Percentiles rank a stretch among this genome's conserved stretches.
Conservation (phyloP, 768 basidiomycete species). For the Amyloporia xantha region DNA sequence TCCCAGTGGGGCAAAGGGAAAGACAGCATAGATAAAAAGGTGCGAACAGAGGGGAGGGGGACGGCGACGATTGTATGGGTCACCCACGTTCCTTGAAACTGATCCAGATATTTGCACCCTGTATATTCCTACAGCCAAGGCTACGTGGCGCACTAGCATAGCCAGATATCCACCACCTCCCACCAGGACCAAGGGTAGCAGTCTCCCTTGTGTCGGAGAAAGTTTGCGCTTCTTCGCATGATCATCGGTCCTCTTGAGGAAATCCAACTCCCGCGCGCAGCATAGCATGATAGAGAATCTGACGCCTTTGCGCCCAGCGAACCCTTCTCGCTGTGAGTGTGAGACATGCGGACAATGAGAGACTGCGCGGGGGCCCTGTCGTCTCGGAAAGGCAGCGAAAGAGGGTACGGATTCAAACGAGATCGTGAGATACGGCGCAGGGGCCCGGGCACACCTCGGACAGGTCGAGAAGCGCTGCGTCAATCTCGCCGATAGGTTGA, state of each 20-base stretch:
- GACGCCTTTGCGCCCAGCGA: background rate
- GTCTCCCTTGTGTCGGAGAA: background rate
- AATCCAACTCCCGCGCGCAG: background rate
- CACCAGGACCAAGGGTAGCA: background rate
- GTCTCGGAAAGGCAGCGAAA: conserved; percentile 3
- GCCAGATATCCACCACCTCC: too few species aligned
- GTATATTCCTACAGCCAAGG: too few species aligned
- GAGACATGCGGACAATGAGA: background rate
- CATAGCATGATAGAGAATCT: background rate
- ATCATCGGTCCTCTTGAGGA: background rate
- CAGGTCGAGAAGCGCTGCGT: background rate
- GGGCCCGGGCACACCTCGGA: background rate
- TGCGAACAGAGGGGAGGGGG: too few species aligned
- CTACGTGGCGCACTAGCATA: too few species aligned
- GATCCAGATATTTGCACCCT: too few species aligned
- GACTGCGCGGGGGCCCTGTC: background rate
- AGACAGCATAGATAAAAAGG: too few species aligned
- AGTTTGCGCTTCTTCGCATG: background rate
- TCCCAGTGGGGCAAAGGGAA: too few species aligned
- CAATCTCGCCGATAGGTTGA: background rate
- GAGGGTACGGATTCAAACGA: background rate
- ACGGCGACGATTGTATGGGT: too few species aligned
- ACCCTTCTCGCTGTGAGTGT: background rate
- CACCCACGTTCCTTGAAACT: too few species aligned
- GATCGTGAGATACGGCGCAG: background rate